These are phyloP conservation scores for Saturnispora sanitii DNA, from an alignment of 805 yeast genomes.

Conservation along the genomic window DNA sequence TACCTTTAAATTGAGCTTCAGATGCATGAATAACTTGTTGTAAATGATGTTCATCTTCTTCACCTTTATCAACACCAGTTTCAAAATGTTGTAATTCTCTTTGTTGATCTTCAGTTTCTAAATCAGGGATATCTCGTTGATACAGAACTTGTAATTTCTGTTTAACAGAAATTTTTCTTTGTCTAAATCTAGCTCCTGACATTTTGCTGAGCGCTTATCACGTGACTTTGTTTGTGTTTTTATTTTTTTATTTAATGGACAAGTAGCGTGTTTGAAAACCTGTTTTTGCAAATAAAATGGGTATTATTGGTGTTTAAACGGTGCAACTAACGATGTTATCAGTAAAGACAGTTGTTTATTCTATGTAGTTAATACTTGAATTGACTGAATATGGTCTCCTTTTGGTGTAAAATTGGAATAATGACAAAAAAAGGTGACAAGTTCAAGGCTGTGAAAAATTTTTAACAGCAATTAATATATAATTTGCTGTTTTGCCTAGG, in stretches of 20 bases:
- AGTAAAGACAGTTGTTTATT: not conserved
- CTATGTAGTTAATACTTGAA: not conserved
- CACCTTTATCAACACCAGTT: slow-evolving; percentile 96
- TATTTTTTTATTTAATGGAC: not conserved
- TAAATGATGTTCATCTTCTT: slow-evolving; percentile 93
- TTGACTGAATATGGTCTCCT: not conserved
- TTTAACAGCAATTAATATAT: not conserved
- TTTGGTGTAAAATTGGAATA: not conserved
- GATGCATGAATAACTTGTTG: slow-evolving; percentile 84
- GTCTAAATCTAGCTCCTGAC: slow-evolving; percentile 74
- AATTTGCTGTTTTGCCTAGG: not conserved
- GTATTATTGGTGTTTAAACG: too few relatives aligned
- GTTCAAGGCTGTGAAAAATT: slow-evolving; percentile 3
- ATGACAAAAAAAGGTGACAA: not conserved
- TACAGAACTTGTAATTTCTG: slow-evolving; percentile 70
- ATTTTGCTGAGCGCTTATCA: slow-evolving; percentile 6
- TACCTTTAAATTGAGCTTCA: slow-evolving; percentile 51
- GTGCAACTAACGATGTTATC: too few relatives aligned
- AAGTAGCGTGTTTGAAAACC: too few relatives aligned
- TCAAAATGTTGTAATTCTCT: slow-evolving; percentile 85
- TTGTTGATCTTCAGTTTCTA: slow-evolving; percentile 70
- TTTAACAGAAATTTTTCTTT: slow-evolving; percentile 88
- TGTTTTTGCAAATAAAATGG: not conserved
- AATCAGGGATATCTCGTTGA: slow-evolving; percentile 71
- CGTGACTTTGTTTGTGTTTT: slow-evolving; percentile 1